These are phyloP conservation scores for Pythium phragmitis DNA, from an alignment of 352 stramenopile genomes.

Conservation along the genomic window DNA sequence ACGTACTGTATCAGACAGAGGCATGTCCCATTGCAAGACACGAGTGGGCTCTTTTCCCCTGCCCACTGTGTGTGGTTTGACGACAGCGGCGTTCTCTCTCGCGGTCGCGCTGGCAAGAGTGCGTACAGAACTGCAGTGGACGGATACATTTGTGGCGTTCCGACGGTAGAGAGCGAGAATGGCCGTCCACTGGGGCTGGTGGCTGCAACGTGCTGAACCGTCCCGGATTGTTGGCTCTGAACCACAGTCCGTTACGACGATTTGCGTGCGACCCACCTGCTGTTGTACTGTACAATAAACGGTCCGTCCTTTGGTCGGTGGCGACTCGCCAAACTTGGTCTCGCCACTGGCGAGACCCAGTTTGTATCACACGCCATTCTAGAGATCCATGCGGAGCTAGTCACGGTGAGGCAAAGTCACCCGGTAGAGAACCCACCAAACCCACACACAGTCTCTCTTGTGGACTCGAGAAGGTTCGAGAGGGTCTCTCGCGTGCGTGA, in stretches of 20 bases:
- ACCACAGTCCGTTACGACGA: too few relatives aligned
- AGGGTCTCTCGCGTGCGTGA: too few relatives aligned
- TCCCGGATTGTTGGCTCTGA: neutral
- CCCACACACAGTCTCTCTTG: neutral
- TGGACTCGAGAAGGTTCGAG: neutral
- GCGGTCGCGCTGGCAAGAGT: neutral
- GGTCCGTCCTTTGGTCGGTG: neutral
- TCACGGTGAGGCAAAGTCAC: neutral
- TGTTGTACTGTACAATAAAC: too few relatives aligned
- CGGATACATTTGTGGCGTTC: too few relatives aligned
- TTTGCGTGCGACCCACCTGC: too few relatives aligned
- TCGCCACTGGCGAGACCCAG: neutral
- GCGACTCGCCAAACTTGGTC: too few relatives aligned
- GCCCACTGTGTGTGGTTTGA: neutral
- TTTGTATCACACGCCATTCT: neutral
- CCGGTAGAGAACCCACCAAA: neutral
- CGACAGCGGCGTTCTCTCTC: neutral
- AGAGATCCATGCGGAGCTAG: neutral
- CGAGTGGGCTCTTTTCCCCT: conserved; percentile 11
- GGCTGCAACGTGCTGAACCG: neutral
- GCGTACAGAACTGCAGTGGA: too few relatives aligned
- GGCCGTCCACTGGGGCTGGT: neutral
- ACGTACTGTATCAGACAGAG: conserved; percentile 6
- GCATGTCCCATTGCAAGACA: conserved; percentile 16
- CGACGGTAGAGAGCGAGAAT: neutral